Evolutionary conservation across 495 filamentous ascomycete genomes (phyloP), one percentile per base, ranked within the genome.

Genomic region (Podospora comata): DNA sequence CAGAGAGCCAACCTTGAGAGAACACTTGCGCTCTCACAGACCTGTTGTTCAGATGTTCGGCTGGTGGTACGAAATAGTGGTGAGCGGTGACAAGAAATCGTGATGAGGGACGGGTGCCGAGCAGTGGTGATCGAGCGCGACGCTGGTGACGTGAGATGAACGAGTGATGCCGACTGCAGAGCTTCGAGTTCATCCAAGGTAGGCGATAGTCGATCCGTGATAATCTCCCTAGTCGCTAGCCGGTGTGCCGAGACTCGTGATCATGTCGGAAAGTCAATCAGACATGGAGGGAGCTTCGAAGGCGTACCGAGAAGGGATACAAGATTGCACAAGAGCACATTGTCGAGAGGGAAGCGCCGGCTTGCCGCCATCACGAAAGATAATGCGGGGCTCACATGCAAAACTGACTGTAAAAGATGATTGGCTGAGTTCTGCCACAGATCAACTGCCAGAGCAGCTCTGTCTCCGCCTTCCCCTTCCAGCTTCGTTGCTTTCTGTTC

Each of bases 401-500:
- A 48, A 48, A 16, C 39, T 3, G 7, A 16, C 39, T 3, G 7
- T 18, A 16, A 48, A 48, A 18, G 2, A 48, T 48, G 39, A 48
- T 58, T 58, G 56, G 56, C 9, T n/a, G 20, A 20, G 26, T 58
- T 58, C 19, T 58, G 23, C 56, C 19, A 16, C 20, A 16, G 56
- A 4, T 5, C n/a, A 20, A 19, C 28, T 48, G 13, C 32, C 18
- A n/a, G 61, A 32, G 16, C n/a, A 63, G 61, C 61, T 63, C 20
- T 4, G 4, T 63, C 28, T 39, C 61, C 61, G 61, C 61, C 61
- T 63, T 63, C 61, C 32, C 28, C 34, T 63, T 44, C 48, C 19
- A 60, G 54, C 55, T 58, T 56, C 16, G 6, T 19, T 56, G 18
- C 23, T 58, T 58, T 58, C 26, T 19, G n/a, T 58, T 58, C 16